Conservation (phyloP, 2,329 filamentous ascomycete species). For the Clarireedia hainanense region DNA sequence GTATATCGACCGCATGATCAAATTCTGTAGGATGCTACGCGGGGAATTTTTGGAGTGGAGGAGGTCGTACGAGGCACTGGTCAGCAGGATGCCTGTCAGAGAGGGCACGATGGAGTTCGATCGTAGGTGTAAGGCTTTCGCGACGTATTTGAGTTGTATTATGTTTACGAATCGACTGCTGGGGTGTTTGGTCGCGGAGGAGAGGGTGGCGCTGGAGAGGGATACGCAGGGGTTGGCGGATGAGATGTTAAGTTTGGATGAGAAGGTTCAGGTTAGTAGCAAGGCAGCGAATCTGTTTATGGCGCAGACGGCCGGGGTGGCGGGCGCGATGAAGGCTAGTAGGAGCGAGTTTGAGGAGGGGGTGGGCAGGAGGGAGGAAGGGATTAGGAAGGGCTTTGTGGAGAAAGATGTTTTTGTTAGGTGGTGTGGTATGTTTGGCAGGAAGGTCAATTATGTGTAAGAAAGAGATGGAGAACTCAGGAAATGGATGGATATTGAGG, state of each 20-base stretch:
- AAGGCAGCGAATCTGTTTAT: background rate
- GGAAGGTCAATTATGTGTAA: background rate
- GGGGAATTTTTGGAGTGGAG: constrained; percentile 15
- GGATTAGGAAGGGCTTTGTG: background rate
- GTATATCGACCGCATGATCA: background rate
- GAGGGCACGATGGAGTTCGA: constrained; percentile 16
- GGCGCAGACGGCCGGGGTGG: constrained; percentile 5
- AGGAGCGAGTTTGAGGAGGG: background rate
- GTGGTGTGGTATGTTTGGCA: constrained; percentile 2
- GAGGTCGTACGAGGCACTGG: background rate
- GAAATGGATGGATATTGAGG: background rate
- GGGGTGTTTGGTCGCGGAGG: constrained; percentile 11
- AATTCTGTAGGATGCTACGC: constrained; percentile 5
- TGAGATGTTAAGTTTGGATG: constrained; percentile 27
- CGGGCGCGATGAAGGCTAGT: background rate
- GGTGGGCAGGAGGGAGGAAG: background rate
- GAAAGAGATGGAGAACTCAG: background rate
- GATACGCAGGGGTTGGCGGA: constrained; percentile 24
- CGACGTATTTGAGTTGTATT: constrained; percentile 25
- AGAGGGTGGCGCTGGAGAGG: constrained; percentile 23
- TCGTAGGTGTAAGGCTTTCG: constrained; percentile 17
- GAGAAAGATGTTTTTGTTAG: background rate
- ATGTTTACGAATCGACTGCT: constrained; percentile 20
- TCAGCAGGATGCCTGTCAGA: constrained; percentile 5
- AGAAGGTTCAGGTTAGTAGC: constrained; percentile 11